phyloP scores from a whole-genome alignment of 2,329 filamentous ascomycete species.

The Shiraia bambusicola region DNA sequence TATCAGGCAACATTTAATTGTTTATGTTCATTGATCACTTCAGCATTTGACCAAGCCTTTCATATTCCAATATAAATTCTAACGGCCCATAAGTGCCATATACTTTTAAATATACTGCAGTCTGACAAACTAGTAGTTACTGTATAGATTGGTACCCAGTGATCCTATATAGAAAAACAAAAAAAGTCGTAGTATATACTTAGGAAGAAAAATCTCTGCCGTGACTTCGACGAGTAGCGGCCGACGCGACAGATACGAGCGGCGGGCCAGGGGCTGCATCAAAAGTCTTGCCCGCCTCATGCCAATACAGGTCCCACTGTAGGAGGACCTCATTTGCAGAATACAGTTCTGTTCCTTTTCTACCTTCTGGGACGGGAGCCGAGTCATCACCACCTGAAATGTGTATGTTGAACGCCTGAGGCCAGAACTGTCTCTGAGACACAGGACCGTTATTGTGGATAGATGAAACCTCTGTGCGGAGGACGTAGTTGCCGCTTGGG shows the following conservation, averaged over 20 bases:
- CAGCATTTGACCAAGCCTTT: too few relatives aligned
- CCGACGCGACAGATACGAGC: constrained; percentile 22
- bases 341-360: constrained; percentile 37
- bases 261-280: constrained; percentile 23
- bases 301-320: constrained; percentile 34
- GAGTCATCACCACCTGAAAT: constrained; percentile 33
- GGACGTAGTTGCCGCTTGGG: constrained; percentile 39
- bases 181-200: not conserved
- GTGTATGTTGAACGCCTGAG: constrained; percentile 40
- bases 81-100: too few relatives aligned
- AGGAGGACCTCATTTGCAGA: constrained; percentile 27
- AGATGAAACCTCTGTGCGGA: constrained; percentile 38
- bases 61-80: too few relatives aligned
- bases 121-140: too few relatives aligned
- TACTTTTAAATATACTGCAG: too few relatives aligned
- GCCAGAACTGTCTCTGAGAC: constrained; percentile 38
- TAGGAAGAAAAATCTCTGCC: constrained; percentile 32
- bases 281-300: constrained; percentile 27
- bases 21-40: too few relatives aligned
- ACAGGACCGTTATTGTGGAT: constrained; percentile 40
- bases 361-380: constrained; percentile 26
- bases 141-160: not conserved
- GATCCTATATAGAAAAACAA: not conserved
- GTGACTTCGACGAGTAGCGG: constrained; percentile 19
- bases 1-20: too few relatives aligned